phyloP scores from a whole-genome alignment of 2,329 filamentous ascomycete genomes.

The Chrysosporium queenslandicum region DNA sequence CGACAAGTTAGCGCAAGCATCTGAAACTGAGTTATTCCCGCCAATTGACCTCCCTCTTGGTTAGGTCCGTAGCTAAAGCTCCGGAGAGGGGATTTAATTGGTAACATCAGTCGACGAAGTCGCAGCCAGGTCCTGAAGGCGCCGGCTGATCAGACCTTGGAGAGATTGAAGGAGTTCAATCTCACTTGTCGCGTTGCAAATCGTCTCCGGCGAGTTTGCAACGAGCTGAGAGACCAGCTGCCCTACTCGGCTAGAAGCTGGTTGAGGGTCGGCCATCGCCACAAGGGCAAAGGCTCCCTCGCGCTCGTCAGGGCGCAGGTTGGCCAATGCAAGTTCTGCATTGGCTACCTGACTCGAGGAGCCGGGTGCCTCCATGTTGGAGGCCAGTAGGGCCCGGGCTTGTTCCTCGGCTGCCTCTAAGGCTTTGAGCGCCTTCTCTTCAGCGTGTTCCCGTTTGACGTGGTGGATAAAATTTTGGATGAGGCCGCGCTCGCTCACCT shows the following conservation, averaged over 20 bases:
- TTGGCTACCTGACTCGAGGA: conserved; percentile 9
- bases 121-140: conserved; percentile 22
- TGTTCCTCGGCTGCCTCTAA: conserved; percentile 6
- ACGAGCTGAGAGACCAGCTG: conserved; percentile 28
- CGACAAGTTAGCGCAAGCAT: conserved; percentile 6
- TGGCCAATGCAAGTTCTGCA: conserved; percentile 19
- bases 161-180: conserved; percentile 25
- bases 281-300: conserved; percentile 28
- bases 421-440: conserved; percentile 8
- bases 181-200: conserved; percentile 24
- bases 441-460: conserved; percentile 36
- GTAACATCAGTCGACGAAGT: conserved; percentile 11
- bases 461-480: conserved; percentile 62
- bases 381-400: conserved; percentile 4
- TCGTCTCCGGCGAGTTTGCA: conserved; percentile 21
- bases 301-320: conserved; percentile 24
- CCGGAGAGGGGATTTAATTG: conserved; percentile 10
- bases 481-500: conserved; percentile 54
- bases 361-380: background rate
- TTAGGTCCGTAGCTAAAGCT: conserved; percentile 1
- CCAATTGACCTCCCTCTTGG: conserved; percentile 1
- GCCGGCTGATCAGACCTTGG: conserved; percentile 25
- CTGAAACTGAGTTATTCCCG: conserved; percentile 1
- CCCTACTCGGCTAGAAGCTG: conserved; percentile 19
- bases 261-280: conserved; percentile 22